Conservation (phyloP, 345 rosid genomes). For the Murraya paniculata region DNA sequence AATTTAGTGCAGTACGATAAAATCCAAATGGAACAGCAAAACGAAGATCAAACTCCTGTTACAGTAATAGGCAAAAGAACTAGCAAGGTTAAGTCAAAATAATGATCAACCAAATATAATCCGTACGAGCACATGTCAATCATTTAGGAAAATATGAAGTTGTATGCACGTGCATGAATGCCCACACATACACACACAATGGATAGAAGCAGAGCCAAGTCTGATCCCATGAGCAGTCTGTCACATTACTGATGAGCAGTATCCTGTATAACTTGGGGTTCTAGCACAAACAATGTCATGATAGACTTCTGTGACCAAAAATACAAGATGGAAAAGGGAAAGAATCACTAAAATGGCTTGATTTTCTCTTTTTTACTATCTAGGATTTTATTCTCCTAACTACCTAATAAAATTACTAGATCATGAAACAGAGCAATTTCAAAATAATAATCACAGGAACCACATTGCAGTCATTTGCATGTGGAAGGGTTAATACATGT, state of each 20-base stretch:
- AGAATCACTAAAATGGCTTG: not conserved
- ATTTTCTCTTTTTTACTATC: not conserved
- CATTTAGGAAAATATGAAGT: conserved; percentile 3
- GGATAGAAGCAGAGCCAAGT: not conserved
- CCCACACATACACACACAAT: not conserved
- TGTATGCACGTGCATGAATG: not conserved
- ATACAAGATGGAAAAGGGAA: not conserved
- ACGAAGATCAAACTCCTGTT: conserved; percentile 85
- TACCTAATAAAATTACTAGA: not conserved
- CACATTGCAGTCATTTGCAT: not conserved
- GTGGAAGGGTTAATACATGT: not conserved
- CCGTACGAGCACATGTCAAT: not conserved
- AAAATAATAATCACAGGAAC: not conserved
- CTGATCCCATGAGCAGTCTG: not conserved
- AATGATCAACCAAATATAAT: not conserved
- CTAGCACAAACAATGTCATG: not conserved
- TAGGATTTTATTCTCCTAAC: not conserved
- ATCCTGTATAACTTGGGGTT: not conserved
- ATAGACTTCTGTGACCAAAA: not conserved
- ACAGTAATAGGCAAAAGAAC: conserved; percentile 2
- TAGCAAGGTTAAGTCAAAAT: conserved; percentile 5
- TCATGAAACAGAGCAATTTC: not conserved
- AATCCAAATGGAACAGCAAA: conserved; percentile 81
- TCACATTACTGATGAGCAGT: not conserved
- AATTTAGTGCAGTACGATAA: conserved; percentile 64